Percentiles rank a stretch among this genome's conserved stretches.
These are phyloP conservation scores for Meyerozyma sp. DNA, from an alignment of 1,139 yeast species.

Conservation along the genomic window DNA sequence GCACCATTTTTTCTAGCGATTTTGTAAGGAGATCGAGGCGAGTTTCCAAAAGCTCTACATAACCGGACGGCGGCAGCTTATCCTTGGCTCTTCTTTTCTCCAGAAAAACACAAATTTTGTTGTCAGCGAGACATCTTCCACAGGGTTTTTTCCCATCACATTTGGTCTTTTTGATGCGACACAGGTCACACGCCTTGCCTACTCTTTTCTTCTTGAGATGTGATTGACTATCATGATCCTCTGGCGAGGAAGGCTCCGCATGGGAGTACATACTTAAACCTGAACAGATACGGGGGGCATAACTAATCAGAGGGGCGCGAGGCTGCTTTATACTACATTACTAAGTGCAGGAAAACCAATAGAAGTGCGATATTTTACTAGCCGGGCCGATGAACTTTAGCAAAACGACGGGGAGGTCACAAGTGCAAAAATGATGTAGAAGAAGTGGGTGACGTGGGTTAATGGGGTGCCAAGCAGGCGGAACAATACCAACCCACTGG, in stretches of 20 bases:
- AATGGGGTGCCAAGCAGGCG: too few relatives aligned
- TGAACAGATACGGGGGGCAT: neutral
- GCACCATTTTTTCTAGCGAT: slow-evolving; percentile 41
- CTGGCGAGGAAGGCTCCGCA: neutral
- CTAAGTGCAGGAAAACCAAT: neutral
- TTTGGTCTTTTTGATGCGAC: slow-evolving; percentile 68
- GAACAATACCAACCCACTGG: too few relatives aligned
- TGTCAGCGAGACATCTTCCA: slow-evolving; percentile 60
- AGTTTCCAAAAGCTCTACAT: slow-evolving; percentile 67
- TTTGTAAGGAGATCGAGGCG: slow-evolving; percentile 58
- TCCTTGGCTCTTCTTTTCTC: slow-evolving; percentile 62
- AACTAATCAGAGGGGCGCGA: neutral
- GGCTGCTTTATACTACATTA: neutral
- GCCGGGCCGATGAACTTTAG: slow-evolving; percentile 62
- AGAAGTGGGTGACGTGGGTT: too few relatives aligned
- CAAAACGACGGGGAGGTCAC: slow-evolving; percentile 90
- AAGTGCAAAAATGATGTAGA: slow-evolving; percentile 69
- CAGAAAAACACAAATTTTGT: slow-evolving; percentile 70
- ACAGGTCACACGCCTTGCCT: slow-evolving; percentile 78
- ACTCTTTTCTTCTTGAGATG: slow-evolving; percentile 56
- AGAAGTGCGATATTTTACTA: neutral
- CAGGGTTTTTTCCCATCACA: slow-evolving; percentile 81
- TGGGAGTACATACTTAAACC: neutral
- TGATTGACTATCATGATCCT: slow-evolving; percentile 2
- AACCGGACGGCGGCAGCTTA: slow-evolving; percentile 57